These are phyloP conservation scores for Fusarium subglutinans DNA, from an alignment of 2,329 filamentous ascomycete genomes.

Conservation along the genomic window DNA sequence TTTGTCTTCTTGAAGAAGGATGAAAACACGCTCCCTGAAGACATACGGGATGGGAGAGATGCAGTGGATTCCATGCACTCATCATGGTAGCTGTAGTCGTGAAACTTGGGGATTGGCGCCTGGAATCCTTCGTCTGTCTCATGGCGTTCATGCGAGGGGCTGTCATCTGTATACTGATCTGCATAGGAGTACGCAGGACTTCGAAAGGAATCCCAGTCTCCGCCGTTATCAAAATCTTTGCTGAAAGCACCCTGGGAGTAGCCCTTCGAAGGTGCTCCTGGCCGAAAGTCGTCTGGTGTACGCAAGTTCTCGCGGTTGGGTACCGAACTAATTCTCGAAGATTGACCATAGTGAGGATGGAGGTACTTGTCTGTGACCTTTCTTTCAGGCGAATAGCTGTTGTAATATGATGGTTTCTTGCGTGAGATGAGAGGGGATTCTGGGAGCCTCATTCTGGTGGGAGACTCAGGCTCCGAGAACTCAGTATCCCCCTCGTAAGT, in stretches of 20 bases:
- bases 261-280: slow-evolving; percentile 16
- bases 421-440: slow-evolving; percentile 32
- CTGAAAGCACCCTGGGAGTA: slow-evolving; percentile 40
- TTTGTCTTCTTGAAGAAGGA: slow-evolving; percentile 38
- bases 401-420: neutral
- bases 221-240: slow-evolving; percentile 20
- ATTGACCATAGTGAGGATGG: slow-evolving; percentile 11
- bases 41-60: slow-evolving; percentile 27
- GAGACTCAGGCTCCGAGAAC: slow-evolving; percentile 16
- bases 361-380: neutral
- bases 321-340: neutral
- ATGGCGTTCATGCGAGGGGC: neutral
- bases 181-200: neutral
- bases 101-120: neutral
- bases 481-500: slow-evolving; percentile 15
- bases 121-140: neutral
- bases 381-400: neutral
- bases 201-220: slow-evolving; percentile 19
- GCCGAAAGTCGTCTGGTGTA: slow-evolving; percentile 13
- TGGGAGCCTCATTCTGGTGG: neutral
- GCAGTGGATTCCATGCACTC: slow-evolving; percentile 12
- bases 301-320: neutral
- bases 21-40: slow-evolving; percentile 30
- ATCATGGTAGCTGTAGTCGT: neutral
- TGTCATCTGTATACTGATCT: neutral